Evolutionary conservation across 176 grass and related monocot species (phyloP), one percentile per base, ranked within the genome.

Genomic region (Avena sativa): DNA sequence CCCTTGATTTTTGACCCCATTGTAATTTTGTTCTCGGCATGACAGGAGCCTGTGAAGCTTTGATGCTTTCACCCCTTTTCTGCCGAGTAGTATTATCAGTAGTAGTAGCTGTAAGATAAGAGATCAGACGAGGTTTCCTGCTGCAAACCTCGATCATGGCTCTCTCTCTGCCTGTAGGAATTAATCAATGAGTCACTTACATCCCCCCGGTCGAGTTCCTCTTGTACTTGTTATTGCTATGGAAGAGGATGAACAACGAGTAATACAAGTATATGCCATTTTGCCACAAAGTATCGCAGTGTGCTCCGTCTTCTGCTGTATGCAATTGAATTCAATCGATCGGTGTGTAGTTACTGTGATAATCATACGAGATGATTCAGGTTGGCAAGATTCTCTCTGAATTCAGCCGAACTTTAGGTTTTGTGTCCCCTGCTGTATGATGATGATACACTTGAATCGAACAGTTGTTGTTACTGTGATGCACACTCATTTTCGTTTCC

Each of bases 1-100:
- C 15, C 26, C 57, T 79, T 71, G 43, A 58, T 69, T 86, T 83
- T 79, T 89, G 76, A 76, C 58, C 80, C 75, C 79, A 56, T 85
- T 87, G 65, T 87, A 84, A 73, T 76, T 88, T 88, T 77, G 78
- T 78, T 62, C 59, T 85, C 55, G 52, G 52, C 81, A 59, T 86
- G 5, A 74, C 3, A 74, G 89, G 92, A 87, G 80, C 30, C 28
- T 51, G 72, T 21, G 70, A n/a, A 84, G 82, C 14, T 74, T 56
- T 62, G 49, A 79, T 78, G 47, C 58, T 64, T 64, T 65, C 60
- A 38, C 46, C 7, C 82, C 86, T 82, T 21, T 76, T 52, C 4
- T 50, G 86, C 79, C 48, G 43, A 17, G 13, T 30, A 65, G 21
- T n/a, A 50, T 0, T n/a, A 50, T 0, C 47, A 43, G 40, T 43